Evolutionary conservation across 2,329 filamentous ascomycete genomes (phyloP).

Genomic region (Colletotrichum costaricense): DNA sequence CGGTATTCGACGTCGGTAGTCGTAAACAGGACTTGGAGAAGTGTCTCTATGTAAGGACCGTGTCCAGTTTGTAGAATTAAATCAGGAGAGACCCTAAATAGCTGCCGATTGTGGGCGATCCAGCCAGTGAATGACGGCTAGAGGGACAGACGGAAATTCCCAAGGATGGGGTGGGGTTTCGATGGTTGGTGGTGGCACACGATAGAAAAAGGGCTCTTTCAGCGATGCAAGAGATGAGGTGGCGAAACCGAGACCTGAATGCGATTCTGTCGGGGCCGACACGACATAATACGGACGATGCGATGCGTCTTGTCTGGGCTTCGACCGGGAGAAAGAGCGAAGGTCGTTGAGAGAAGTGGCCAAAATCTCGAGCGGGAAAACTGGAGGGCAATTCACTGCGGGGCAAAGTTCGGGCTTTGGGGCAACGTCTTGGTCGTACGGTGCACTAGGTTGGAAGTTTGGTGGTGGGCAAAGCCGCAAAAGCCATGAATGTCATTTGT

Average conservation of each 20-base stretch:
- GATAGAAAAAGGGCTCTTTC: conserved; percentile 9
- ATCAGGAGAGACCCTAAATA: neutral
- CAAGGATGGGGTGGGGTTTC: conserved; percentile 26
- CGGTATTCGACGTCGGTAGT: conserved; percentile 34
- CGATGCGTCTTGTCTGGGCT: neutral
- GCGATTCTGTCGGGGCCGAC: conserved; percentile 9
- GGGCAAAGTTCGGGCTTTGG: conserved; percentile 11
- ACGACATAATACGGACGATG: conserved; percentile 29
- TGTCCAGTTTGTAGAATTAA: neutral
- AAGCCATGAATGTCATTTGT: neutral
- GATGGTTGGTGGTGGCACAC: conserved; percentile 9
- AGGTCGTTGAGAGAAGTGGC: neutral
- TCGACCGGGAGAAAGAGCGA: neutral
- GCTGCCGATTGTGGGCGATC: conserved; percentile 22
- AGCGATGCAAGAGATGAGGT: conserved; percentile 15
- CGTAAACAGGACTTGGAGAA: neutral
- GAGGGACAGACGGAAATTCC: conserved; percentile 24
- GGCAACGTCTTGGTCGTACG: neutral
- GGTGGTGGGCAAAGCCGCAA: neutral
- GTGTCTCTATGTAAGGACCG: neutral
- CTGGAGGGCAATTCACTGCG: conserved; percentile 23
- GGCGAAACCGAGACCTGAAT: conserved; percentile 16
- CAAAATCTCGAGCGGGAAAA: conserved; percentile 9
- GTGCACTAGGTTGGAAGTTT: neutral
- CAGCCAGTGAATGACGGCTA: conserved; percentile 16